Evolutionary conservation across 768 basidiomycete species (phyloP), one percentile per base, ranked within the genome.

Genomic region (Lentinula sp.): DNA sequence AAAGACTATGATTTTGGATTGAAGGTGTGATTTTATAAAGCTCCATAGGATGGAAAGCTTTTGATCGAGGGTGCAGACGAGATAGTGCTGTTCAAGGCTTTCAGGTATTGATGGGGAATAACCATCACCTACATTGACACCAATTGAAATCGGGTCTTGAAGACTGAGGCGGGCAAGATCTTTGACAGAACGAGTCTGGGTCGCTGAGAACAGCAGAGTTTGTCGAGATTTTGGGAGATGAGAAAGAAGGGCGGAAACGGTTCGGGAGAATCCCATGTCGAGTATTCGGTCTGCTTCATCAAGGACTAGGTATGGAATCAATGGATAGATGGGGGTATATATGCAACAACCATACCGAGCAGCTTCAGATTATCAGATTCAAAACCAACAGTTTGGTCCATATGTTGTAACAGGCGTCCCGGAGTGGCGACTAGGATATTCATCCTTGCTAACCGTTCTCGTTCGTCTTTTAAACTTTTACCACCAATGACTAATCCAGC

Each of bases 391-490:
- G 97, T 98, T 73, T 98, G 95, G 70, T 98, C 97, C 89, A 99
- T 91, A 72, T 99, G 97, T 67, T 99, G 97, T 49, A 99, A 77
- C 46, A 99, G 77, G 49, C 96, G 83, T 28, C 96, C 96, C 4
- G 96, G 96, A 4, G 96, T 98, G 2, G 96, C 96, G 15, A 99
- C 92, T n/a, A 99, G 83, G 61, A 99, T 97, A 67, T 99, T 99
- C 95, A 98, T 98, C 45, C 92, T 82, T 9, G 88, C 81, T 46
- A 99, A 73, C 6, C 96, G 81, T 20, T 95, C 95, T 41, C 85
- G 79, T 71, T 99, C 96, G 63, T 96, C 95, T 70, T 94, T 95
- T 53, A 98, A 72, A 66, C 87, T 93, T 79, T 98, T 99, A 49
- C 96, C 96, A 6, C 96, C 96, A 46, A 99, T 99, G 16, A 98